phyloP scores from a whole-genome alignment of 2,329 filamentous ascomycete species.

The Fusarium incarnatum region DNA sequence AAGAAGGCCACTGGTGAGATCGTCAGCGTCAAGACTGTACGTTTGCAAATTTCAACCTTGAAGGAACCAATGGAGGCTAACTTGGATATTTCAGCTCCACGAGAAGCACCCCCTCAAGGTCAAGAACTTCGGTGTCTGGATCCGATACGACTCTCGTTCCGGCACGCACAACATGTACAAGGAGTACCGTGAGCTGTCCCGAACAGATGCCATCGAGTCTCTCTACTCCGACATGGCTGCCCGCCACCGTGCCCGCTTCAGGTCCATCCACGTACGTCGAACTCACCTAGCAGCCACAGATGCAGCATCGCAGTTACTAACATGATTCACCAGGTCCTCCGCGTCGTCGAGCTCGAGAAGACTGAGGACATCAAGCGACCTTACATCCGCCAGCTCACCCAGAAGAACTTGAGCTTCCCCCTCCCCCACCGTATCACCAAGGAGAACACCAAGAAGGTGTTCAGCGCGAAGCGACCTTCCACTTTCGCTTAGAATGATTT shows the following conservation, averaged over 20 bases:
- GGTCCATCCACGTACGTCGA: slow-evolving; percentile 93
- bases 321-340: slow-evolving; percentile 78
- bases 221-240: slow-evolving; percentile 99
- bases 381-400: slow-evolving; percentile 98
- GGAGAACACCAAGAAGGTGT: slow-evolving; percentile 87
- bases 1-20: slow-evolving; percentile 99
- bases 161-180: slow-evolving; percentile 99
- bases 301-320: slow-evolving; percentile 9
- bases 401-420: slow-evolving; percentile 97
- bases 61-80: background rate
- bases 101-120: slow-evolving; percentile 99
- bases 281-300: background rate
- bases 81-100: slow-evolving; percentile 75
- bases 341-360: slow-evolving; percentile 98
- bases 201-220: slow-evolving; percentile 93
- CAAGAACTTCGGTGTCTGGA: slow-evolving; percentile 99
- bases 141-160: slow-evolving; percentile 99
- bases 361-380: slow-evolving; percentile 93
- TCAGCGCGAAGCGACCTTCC: slow-evolving; percentile 90
- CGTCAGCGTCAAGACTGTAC: slow-evolving; percentile 94
- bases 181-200: slow-evolving; percentile 99
- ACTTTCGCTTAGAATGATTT: slow-evolving; percentile 91
- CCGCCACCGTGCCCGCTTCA: slow-evolving; percentile 95
- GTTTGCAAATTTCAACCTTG: slow-evolving; percentile 51
- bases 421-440: slow-evolving; percentile 95